Conservation (phyloP, 2,329 filamentous ascomycete species). For the Bipolaris sorokiniana region DNA sequence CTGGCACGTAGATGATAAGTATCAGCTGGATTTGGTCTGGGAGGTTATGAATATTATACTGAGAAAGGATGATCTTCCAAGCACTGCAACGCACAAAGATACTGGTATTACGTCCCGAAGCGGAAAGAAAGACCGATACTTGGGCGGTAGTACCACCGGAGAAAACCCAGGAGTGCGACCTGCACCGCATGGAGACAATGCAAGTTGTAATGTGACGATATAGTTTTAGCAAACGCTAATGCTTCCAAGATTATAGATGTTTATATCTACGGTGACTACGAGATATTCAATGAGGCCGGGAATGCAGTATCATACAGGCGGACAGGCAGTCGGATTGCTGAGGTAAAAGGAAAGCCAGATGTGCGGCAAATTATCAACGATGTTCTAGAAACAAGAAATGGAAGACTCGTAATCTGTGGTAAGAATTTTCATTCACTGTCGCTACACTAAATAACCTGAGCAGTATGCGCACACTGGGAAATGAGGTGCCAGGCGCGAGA, state of each 20-base stretch:
- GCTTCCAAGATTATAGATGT: slow-evolving; percentile 21
- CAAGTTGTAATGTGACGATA: slow-evolving; percentile 1
- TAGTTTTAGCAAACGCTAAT: slow-evolving; percentile 6
- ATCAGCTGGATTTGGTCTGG: slow-evolving; percentile 13
- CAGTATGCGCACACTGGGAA: slow-evolving; percentile 14
- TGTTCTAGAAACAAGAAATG: slow-evolving; percentile 9
- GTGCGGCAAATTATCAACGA: slow-evolving; percentile 18
- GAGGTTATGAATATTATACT: slow-evolving; percentile 14
- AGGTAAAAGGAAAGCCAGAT: slow-evolving; percentile 16
- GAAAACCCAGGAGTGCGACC: slow-evolving; percentile 12
- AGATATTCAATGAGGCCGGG: slow-evolving; percentile 12
- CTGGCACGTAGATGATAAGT: slow-evolving; percentile 18
- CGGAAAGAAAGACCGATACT: slow-evolving; percentile 5
- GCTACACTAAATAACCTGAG: slow-evolving; percentile 5
- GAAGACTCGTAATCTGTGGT: slow-evolving; percentile 23
- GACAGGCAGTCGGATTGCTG: slow-evolving; percentile 9
- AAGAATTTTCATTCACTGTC: slow-evolving; percentile 11
- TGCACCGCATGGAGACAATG: slow-evolving; percentile 14
- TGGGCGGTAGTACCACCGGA: slow-evolving; percentile 4
- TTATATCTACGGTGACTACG: slow-evolving; percentile 20
- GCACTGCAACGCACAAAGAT: too few relatives aligned
- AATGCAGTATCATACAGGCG: slow-evolving; percentile 8
- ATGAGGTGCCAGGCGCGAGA: slow-evolving; percentile 15
- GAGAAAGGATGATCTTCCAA: slow-evolving; percentile 10
- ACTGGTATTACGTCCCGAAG: too few relatives aligned